Percentiles rank a stretch among this genome's conserved stretches.
Conservation (phyloP, 2,329 filamentous ascomycete genomes). For the Aspergillus sp. region DNA sequence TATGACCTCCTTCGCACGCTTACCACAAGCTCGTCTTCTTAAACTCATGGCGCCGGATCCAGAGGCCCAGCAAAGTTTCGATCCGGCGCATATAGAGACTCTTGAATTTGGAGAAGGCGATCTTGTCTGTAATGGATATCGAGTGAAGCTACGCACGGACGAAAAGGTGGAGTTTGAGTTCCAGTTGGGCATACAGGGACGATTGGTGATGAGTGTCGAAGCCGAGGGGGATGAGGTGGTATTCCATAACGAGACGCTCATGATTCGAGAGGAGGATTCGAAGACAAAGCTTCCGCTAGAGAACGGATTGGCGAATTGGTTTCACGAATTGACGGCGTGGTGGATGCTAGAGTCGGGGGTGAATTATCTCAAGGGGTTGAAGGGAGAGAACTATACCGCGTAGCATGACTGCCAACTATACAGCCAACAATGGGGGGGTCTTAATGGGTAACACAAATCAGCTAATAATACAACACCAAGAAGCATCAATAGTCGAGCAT, state of each 20-base stretch:
- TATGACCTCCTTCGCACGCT: conserved; percentile 32
- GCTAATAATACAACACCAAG: not conserved
- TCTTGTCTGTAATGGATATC: conserved; percentile 34
- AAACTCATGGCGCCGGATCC: conserved; percentile 18
- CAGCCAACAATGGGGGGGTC: too few species aligned
- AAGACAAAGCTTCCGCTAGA: conserved; percentile 30
- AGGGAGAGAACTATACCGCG: conserved; percentile 1
- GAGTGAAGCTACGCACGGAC: conserved; percentile 22
- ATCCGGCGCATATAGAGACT: conserved; percentile 21
- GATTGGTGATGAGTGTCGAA: conserved; percentile 26
- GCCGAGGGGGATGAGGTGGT: conserved; percentile 18
- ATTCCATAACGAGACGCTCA: conserved; percentile 31
- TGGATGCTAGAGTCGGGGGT: conserved; percentile 38
- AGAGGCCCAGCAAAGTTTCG: conserved; percentile 24
- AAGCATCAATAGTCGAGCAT: not conserved
- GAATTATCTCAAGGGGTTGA: conserved; percentile 27
- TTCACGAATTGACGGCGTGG: conserved; percentile 37
- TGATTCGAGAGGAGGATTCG: conserved; percentile 20
- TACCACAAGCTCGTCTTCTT: conserved; percentile 33
- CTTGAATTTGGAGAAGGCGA: conserved; percentile 32
- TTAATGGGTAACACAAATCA: not conserved
- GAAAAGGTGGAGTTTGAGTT: conserved; percentile 35
- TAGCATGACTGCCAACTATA: too few species aligned
- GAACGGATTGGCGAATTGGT: conserved; percentile 23
- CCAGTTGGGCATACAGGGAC: conserved; percentile 18